Conservation (phyloP, 2,329 filamentous ascomycete genomes). For the Calonectria pteridis region DNA sequence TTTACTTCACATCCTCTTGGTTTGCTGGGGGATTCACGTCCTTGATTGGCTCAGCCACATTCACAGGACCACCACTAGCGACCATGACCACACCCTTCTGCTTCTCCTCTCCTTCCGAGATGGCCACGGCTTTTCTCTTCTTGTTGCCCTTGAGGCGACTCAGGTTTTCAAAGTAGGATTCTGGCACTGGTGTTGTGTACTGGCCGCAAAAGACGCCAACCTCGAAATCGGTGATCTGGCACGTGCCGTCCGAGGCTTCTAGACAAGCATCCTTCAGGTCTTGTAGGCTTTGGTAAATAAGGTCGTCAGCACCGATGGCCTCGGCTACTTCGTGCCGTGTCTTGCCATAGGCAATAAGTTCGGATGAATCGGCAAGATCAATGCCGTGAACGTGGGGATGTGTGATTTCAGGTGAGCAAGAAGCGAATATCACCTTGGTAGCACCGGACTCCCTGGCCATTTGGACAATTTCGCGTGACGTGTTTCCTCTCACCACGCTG, state of each 20-base stretch:
- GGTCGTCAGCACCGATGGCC: conserved; percentile 59
- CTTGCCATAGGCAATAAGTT: conserved; percentile 57
- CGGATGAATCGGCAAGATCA: conserved; percentile 57
- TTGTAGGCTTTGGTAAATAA: conserved; percentile 72
- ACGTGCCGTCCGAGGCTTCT: conserved; percentile 71
- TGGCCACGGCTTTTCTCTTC: conserved; percentile 10
- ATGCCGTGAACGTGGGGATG: conserved; percentile 81
- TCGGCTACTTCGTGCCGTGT: conserved; percentile 55
- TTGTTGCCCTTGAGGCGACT: conserved; percentile 75
- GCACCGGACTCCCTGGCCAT: conserved; percentile 91
- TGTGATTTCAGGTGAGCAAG: conserved; percentile 84
- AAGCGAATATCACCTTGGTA: conserved; percentile 84
- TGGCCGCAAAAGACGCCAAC: conserved; percentile 90
- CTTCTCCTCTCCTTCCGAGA: conserved; percentile 28
- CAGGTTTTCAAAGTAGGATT: conserved; percentile 83
- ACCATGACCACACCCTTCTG: conserved; percentile 32
- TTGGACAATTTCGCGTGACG: conserved; percentile 73
- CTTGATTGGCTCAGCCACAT: background rate
- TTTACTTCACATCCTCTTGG: conserved; percentile 30
- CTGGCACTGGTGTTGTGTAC: conserved; percentile 82
- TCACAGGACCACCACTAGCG: conserved; percentile 20
- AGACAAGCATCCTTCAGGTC: conserved; percentile 84
- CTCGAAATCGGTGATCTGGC: conserved; percentile 75
- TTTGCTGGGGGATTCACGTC: background rate
- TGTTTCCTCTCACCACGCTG: conserved; percentile 82